Evolutionary conservation across 2,329 filamentous ascomycete species (phyloP), one percentile per base, ranked within the genome.

Genomic region (Exophiala oligosperma): DNA sequence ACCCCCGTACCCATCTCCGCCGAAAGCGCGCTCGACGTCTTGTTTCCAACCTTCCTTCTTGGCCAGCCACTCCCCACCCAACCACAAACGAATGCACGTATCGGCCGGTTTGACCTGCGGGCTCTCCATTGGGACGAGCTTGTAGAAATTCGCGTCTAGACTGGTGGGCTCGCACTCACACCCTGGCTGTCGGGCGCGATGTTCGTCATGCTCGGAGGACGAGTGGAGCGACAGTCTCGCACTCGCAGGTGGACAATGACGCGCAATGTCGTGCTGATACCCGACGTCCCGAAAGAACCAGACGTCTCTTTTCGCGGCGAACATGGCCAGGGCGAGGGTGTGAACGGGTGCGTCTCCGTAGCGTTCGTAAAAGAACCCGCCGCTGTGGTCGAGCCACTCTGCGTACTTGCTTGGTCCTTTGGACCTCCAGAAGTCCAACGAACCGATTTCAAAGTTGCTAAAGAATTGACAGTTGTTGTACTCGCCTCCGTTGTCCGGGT

Each of bases 371-470:
- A 77, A 79, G 63, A 81, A 79, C 6, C 77, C 77, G 5, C 79
- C 81, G 1, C 73, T 66, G 44, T 68, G 71, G 62, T 84, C 81
- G 11, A 84, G 71, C 64, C 79, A 76, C 28, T 78, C 68, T 59
- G 84, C 80, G 55, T 82, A 80, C 55, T 9, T 23, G 8, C 46
- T 24, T 21, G 83, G 79, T 44, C 75, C 71, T 43, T 74, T 69
- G 57, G 75, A 73, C 40, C 81, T 78, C 67, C 83, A 82, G 68
- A 83, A 82, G 21, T 67, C 62, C 9, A 75, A 59, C 40, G 68
- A 65, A 8, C 79, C 82, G 63, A 84, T 78, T 66, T 84, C 82
- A 57, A 84, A 82, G 58, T 80, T 80, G 8, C 78, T 77, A 59
- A 80, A 79, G 67, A 80, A 76, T 54, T 79, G 77, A 64, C 78